Percentiles rank a stretch among this genome's conserved stretches.
Evolutionary conservation across 2,329 filamentous ascomycete genomes (phyloP).

Genomic region (Chaetoscypha palmicola): DNA sequence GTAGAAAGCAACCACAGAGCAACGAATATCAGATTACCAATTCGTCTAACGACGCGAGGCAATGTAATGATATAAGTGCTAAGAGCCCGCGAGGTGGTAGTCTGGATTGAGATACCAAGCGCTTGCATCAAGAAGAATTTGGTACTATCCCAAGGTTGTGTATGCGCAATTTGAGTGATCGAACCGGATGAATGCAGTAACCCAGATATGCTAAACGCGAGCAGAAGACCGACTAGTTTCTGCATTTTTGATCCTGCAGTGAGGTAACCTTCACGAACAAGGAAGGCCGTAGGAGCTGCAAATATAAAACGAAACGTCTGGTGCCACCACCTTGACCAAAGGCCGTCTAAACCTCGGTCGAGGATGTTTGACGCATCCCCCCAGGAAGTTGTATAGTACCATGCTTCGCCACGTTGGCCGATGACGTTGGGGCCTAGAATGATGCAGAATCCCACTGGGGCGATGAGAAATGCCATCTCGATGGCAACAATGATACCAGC

Average conservation of each 20-base stretch:
- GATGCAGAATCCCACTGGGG: constrained; percentile 49
- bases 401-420: constrained; percentile 48
- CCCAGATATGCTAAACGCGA: constrained; percentile 61
- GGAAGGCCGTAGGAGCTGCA: constrained; percentile 47
- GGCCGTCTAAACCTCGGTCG: constrained; percentile 67
- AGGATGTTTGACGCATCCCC: constrained; percentile 48
- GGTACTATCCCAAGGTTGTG: constrained; percentile 46
- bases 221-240: constrained; percentile 32
- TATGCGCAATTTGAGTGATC: constrained; percentile 51
- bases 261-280: constrained; percentile 38
- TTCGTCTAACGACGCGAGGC: constrained; percentile 41
- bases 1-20: constrained; percentile 63
- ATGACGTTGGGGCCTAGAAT: constrained; percentile 43
- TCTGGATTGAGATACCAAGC: constrained; percentile 58
- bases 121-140: constrained; percentile 69
- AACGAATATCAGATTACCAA: constrained; percentile 55
- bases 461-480: constrained; percentile 50
- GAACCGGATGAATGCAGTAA: constrained; percentile 66
- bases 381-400: constrained; percentile 55
- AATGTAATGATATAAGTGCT: constrained; percentile 29
- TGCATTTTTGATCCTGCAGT: constrained; percentile 28
- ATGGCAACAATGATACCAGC: constrained; percentile 54
- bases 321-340: constrained; percentile 88
- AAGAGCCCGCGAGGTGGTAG: constrained; percentile 33
- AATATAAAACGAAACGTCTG: constrained; percentile 78